Evolutionary conservation across 176 grass and related monocot genomes (phyloP).

Genomic region (Aegilops longissima): DNA sequence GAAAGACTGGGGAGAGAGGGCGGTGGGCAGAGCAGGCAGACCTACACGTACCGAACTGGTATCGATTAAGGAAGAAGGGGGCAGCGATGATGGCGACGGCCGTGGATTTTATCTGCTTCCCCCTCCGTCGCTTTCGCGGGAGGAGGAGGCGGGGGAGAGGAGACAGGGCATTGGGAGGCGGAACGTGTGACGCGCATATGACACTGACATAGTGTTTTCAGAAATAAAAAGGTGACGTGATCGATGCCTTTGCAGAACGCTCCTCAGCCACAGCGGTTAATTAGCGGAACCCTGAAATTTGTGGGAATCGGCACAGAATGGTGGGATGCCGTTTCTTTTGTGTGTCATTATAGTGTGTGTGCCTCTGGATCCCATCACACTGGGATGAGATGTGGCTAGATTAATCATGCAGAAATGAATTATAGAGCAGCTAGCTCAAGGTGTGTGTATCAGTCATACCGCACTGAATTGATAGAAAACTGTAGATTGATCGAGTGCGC

Average conservation of each 20-base stretch:
- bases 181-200: background rate
- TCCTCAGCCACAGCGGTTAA: too few relatives aligned
- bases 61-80: background rate
- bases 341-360: background rate
- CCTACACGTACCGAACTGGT: conserved; percentile 44
- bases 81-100: background rate
- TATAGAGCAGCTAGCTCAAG: background rate
- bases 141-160: background rate
- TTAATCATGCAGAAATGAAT: background rate
- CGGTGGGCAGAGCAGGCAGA: conserved; percentile 47
- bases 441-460: background rate
- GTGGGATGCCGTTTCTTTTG: background rate
- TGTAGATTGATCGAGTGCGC: background rate
- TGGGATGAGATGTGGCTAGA: background rate
- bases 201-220: conserved; percentile 8
- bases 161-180: conserved; percentile 28
- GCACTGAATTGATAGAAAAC: background rate
- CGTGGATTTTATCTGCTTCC: conserved; percentile 24
- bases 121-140: background rate
- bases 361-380: background rate
- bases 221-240: background rate
- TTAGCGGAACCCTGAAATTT: too few relatives aligned
- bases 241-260: background rate
- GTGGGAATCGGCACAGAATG: background rate
- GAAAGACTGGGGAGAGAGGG: background rate